phyloP scores from a whole-genome alignment of 164 flowering plant genomes.

The Vitis cinerea region DNA sequence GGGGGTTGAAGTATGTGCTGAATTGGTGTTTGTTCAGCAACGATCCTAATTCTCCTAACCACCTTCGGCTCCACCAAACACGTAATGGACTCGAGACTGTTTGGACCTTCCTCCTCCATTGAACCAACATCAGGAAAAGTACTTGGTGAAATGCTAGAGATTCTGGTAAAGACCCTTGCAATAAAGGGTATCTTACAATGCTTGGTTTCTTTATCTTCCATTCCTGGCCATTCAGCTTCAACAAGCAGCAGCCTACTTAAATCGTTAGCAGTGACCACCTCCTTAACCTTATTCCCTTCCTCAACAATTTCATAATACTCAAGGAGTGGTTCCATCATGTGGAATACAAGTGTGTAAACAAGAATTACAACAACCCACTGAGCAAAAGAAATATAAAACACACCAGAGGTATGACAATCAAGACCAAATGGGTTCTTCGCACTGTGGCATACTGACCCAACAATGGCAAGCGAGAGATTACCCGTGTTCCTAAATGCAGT shows the following conservation, averaged over 20 bases:
- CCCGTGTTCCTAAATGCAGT: conserved; percentile 76
- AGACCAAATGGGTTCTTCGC: conserved; percentile 52
- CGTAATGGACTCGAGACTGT: conserved; percentile 40
- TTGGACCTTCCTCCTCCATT: conserved; percentile 16
- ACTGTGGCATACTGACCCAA: conserved; percentile 58
- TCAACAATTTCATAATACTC: conserved; percentile 48
- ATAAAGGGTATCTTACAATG: conserved; percentile 62
- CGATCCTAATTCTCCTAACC: conserved; percentile 53
- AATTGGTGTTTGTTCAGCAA: conserved; percentile 60
- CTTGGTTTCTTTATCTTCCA: conserved; percentile 60
- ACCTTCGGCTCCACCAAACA: conserved; percentile 62
- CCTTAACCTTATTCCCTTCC: conserved; percentile 19
- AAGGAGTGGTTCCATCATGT: conserved; percentile 82
- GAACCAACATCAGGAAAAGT: conserved; percentile 38
- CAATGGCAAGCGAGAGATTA: conserved; percentile 53
- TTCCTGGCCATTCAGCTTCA: conserved; percentile 72
- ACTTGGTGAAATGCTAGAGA: conserved; percentile 28
- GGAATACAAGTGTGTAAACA: conserved; percentile 71
- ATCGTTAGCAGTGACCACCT: conserved; percentile 8
- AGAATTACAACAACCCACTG: conserved; percentile 73
- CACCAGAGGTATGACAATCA: conserved; percentile 42
- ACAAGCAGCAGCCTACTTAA: conserved; percentile 53
- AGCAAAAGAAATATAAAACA: conserved; percentile 62
- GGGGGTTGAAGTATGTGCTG: conserved; percentile 71
- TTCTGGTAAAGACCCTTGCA: conserved; percentile 46